Evolutionary conservation across 2,329 filamentous ascomycete species (phyloP), one percentile per base, ranked within the genome.

Genomic region (Aspergillus terreus): DNA sequence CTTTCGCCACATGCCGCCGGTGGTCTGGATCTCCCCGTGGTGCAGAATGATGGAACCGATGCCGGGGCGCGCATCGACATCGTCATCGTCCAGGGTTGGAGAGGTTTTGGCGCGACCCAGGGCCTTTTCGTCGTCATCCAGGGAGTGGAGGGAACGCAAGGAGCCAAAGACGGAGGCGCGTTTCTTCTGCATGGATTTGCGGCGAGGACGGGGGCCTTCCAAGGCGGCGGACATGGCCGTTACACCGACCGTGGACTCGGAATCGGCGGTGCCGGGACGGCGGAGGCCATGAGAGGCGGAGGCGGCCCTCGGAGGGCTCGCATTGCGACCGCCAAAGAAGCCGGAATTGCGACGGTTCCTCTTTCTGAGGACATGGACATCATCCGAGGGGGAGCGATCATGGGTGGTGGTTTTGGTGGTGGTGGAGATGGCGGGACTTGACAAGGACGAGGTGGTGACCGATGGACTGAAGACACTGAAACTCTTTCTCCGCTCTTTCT

Each of bases 21-120:
- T 83, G 11, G 83, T 87, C 68, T 88, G 85, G 14, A 88, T 82
- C 63, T 87, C 85, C 35, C 85, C 86, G 71, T 87, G 82, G 56
- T 85, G 79, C 35, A 87, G 69, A 17, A 88, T 82, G 27, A 75
- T 71, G 42, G 67, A 66, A 25, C 74, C 75, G 38, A 75, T 65
- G 19, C 68, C 60, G 55, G 67, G 66, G 51, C 64, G 71, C 62
- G 58, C 60, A 54, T 49, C 63, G 49, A 59, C 61, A 56, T 76
- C 76, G 15, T 72, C 72, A 27, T 80, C 78, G 45, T 76, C 75
- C 27, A 76, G 60, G 1, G 78, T 77, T 12, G 51, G 38, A 6
- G 77, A 75, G 9, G 71, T 69, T 49, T 76, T 78, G 12, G 79
- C 80, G 38, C 78, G 76, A n/a, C 75, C 74, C 4, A 75, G 66